These are phyloP conservation scores for Aaosphaeria arxii DNA, from an alignment of 2,329 filamentous ascomycete species.

Conservation along the genomic window DNA sequence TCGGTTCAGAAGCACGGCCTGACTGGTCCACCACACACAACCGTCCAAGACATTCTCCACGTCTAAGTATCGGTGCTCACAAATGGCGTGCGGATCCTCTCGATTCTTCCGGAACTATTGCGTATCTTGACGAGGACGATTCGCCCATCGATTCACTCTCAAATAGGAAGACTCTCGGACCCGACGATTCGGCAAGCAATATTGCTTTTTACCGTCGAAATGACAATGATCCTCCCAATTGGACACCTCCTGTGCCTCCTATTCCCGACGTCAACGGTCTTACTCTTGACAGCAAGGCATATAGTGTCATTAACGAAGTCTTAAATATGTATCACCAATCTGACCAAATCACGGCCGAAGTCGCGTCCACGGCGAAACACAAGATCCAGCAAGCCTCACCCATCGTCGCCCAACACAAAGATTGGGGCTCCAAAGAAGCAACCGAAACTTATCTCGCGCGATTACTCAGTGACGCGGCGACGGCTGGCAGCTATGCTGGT, in stretches of 20 bases:
- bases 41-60: slow-evolving; percentile 8
- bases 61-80: slow-evolving; percentile 13
- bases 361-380: slow-evolving; percentile 37
- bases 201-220: slow-evolving; percentile 21
- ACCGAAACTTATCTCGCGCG: slow-evolving; percentile 56
- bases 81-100: slow-evolving; percentile 15
- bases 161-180: slow-evolving; percentile 31
- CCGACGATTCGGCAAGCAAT: slow-evolving; percentile 39
- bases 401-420: slow-evolving; percentile 51
- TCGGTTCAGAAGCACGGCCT: slow-evolving; percentile 42
- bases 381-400: slow-evolving; percentile 49
- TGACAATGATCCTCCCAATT: slow-evolving; percentile 18
- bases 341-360: slow-evolving; percentile 35
- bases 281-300: slow-evolving; percentile 41
- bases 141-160: slow-evolving; percentile 29
- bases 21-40: slow-evolving; percentile 5
- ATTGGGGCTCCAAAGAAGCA: slow-evolving; percentile 54
- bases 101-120: slow-evolving; percentile 16
- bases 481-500: slow-evolving; percentile 17
- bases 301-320: slow-evolving; percentile 41
- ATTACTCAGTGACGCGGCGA: slow-evolving; percentile 34
- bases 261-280: slow-evolving; percentile 19
- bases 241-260: slow-evolving; percentile 16
- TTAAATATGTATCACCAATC: slow-evolving; percentile 41
- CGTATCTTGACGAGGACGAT: slow-evolving; percentile 29